Percentiles rank a stretch among this genome's conserved stretches.
These are phyloP conservation scores for Xylaria sp. DNA, from an alignment of 2,329 filamentous ascomycete genomes.

Conservation along the genomic window DNA sequence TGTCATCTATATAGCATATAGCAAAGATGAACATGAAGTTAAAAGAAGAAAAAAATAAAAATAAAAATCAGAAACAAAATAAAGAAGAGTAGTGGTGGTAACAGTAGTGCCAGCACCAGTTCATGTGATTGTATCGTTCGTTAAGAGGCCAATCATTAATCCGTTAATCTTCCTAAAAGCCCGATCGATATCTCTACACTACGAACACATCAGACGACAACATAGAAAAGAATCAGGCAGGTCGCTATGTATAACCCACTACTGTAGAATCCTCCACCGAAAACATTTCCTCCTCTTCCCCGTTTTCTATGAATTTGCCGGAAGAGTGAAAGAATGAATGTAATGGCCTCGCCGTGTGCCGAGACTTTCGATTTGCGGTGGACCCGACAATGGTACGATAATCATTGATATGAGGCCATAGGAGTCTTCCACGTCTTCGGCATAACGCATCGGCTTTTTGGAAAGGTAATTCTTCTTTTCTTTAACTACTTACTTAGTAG, in stretches of 20 bases:
- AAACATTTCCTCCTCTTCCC: not conserved
- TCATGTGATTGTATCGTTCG: too few species aligned
- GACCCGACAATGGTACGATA: constrained; percentile 15
- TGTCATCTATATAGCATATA: constrained; percentile 1
- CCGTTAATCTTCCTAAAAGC: not conserved
- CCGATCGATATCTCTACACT: not conserved
- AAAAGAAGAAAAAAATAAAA: not conserved
- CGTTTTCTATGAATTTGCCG: not conserved
- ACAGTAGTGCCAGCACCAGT: not conserved
- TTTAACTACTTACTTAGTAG: too few species aligned
- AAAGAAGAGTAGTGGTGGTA: not conserved
- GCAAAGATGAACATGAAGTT: not conserved
- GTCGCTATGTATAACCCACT: not conserved
- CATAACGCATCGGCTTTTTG: constrained; percentile 8
- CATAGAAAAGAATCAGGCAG: not conserved
- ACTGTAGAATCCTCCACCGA: not conserved
- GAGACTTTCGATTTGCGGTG: not conserved
- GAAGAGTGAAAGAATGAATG: not conserved
- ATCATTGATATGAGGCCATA: not conserved
- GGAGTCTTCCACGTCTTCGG: constrained; percentile 1
- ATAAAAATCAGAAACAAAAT: not conserved
- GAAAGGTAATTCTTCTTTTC: not conserved
- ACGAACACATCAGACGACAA: not conserved
- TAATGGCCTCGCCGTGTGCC: not conserved
- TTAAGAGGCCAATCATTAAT: not conserved